Evolutionary conservation across 148 eudicot genomes (phyloP).

Genomic region (Vaccinium myrtillus): DNA sequence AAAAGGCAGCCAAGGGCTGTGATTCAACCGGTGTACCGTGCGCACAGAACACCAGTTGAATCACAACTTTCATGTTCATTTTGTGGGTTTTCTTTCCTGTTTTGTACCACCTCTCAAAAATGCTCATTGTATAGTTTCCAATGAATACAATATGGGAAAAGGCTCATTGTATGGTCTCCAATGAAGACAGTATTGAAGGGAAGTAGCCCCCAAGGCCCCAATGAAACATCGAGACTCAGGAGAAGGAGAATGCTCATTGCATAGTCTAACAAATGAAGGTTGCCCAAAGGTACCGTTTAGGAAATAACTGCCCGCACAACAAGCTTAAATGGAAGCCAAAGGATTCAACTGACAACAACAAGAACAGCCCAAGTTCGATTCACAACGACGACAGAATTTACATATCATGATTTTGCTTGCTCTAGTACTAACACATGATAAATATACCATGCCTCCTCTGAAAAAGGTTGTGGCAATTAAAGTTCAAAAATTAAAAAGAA

Average conservation of each 20-base stretch:
- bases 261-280: not conserved
- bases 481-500: not conserved
- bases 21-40: too few relatives aligned
- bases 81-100: too few relatives aligned
- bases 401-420: slow-evolving; percentile 15
- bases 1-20: too few relatives aligned
- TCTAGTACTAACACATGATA: not conserved
- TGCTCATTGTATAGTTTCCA: too few relatives aligned
- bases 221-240: not conserved
- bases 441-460: slow-evolving; percentile 5
- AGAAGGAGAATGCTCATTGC: not conserved
- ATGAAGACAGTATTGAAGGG: not conserved
- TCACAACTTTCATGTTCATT: too few relatives aligned
- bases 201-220: not conserved
- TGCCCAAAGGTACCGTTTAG: not conserved
- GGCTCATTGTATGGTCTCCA: not conserved
- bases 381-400: not conserved
- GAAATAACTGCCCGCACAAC: not conserved
- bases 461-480: not conserved
- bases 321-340: not conserved
- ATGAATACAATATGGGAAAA: not conserved
- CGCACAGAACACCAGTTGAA: too few relatives aligned
- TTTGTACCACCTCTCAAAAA: too few relatives aligned
- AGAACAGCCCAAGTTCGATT: not conserved
- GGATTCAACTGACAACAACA: not conserved